phyloP scores from a whole-genome alignment of 495 filamentous ascomycete species.

The Lasiosphaeria miniovina region DNA sequence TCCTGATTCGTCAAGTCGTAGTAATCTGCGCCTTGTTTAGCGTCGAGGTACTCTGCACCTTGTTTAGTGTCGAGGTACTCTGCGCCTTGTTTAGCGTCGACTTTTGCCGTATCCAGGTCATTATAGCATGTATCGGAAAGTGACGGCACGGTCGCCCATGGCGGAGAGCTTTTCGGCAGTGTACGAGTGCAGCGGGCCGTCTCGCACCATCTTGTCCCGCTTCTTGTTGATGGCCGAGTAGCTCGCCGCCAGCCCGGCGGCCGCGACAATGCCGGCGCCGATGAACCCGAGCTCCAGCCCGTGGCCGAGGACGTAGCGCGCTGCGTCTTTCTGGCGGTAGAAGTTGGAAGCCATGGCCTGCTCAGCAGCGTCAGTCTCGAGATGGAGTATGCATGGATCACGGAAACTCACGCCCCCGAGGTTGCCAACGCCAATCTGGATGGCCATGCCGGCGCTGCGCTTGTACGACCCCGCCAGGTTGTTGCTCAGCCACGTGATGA shows the following conservation, averaged over 20 bases:
- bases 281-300: slow-evolving; percentile 67
- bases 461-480: slow-evolving; percentile 72
- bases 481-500: slow-evolving; percentile 68
- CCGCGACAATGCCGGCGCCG: slow-evolving; percentile 56
- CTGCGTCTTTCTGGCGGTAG: slow-evolving; percentile 62
- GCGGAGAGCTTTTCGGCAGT: slow-evolving; percentile 54
- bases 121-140: slow-evolving; percentile 59
- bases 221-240: slow-evolving; percentile 61
- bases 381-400: background rate
- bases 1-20: no score
- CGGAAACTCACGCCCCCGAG: slow-evolving; percentile 53
- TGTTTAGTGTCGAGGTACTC: background rate
- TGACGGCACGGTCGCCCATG: slow-evolving; percentile 60
- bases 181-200: slow-evolving; percentile 45
- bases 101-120: background rate
- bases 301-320: slow-evolving; percentile 66
- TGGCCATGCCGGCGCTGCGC: slow-evolving; percentile 67
- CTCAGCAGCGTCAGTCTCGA: background rate
- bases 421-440: slow-evolving; percentile 73
- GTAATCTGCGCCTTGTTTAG: no score
- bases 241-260: slow-evolving; percentile 49
- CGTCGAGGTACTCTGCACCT: no score
- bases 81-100: background rate
- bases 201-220: slow-evolving; percentile 45
- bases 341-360: slow-evolving; percentile 72